These are phyloP conservation scores for Ilex aquifolium DNA, from an alignment of 257 asterid genomes.

Conservation along the genomic window DNA sequence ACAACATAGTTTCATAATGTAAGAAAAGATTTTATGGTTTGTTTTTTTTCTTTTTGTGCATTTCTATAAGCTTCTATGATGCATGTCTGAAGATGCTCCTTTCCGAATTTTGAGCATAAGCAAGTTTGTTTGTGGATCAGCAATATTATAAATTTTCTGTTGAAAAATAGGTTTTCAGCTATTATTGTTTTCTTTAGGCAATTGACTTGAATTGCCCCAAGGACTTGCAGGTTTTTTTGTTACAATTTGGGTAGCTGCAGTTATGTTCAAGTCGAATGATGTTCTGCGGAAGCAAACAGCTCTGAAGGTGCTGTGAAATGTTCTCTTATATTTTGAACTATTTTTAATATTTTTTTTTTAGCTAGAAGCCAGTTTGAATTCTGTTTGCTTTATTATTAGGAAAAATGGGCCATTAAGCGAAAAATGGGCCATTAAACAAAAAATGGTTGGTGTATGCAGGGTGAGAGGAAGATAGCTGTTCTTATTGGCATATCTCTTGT, in stretches of 20 bases:
- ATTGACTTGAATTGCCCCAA: slow-evolving; percentile 8
- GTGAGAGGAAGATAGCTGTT: slow-evolving; percentile 56
- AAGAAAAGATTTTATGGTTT: not conserved
- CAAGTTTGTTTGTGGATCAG: no score
- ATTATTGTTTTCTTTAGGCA: slow-evolving; percentile 2
- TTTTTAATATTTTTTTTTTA: slow-evolving; percentile 10
- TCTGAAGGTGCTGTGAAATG: slow-evolving; percentile 47
- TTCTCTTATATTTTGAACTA: not conserved
- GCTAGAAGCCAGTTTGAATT: slow-evolving; percentile 5
- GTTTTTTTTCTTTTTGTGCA: not conserved
- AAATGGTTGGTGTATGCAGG: slow-evolving; percentile 37
- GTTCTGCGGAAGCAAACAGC: slow-evolving; percentile 80
- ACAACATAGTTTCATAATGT: no score
- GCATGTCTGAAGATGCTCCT: not conserved
- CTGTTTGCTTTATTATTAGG: slow-evolving; percentile 4
- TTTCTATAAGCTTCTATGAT: not conserved
- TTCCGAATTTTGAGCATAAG: not conserved
- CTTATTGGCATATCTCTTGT: slow-evolving; percentile 43
- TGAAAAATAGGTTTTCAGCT: not conserved
- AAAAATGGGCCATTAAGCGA: slow-evolving; percentile 13
- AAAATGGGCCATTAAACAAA: slow-evolving; percentile 12
- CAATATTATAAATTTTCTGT: not conserved
- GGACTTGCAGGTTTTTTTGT: slow-evolving; percentile 58
- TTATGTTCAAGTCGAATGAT: slow-evolving; percentile 88
- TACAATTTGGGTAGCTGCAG: slow-evolving; percentile 72